Conservation (phyloP, 257 asterid genomes). For the Mitragyna speciosa region DNA sequence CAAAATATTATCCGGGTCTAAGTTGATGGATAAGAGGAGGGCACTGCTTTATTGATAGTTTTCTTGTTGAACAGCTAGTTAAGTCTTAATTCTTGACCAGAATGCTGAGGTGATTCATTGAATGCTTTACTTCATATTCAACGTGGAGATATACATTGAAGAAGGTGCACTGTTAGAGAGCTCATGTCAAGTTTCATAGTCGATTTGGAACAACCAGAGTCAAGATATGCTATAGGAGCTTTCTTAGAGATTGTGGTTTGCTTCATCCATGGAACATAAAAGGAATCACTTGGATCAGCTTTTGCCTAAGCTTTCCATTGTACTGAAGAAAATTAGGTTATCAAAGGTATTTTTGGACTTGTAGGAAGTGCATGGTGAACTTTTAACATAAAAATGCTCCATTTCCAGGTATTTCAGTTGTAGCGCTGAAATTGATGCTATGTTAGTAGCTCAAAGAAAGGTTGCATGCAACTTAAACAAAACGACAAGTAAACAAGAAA, state of each 20-base stretch:
- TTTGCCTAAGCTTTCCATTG: neutral
- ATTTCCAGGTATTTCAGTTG: neutral
- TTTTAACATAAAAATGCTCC: neutral
- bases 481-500: neutral
- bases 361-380: neutral
- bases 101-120: neutral
- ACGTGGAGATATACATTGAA: neutral
- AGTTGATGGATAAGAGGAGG: neutral
- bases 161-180: neutral
- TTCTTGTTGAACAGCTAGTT: neutral
- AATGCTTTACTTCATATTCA: neutral
- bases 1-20: neutral
- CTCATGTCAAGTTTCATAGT: neutral
- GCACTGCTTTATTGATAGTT: neutral
- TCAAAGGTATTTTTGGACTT: neutral
- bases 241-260: neutral
- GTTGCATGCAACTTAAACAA: neutral
- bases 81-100: neutral
- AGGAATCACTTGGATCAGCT: neutral
- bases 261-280: neutral
- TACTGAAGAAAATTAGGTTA: neutral
- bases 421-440: neutral
- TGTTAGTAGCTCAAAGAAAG: neutral
- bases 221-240: neutral
- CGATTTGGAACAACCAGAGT: neutral